These are phyloP conservation scores for Naegleria gruberi DNA, from an alignment of 208 protist genomes.

Conservation along the genomic window DNA sequence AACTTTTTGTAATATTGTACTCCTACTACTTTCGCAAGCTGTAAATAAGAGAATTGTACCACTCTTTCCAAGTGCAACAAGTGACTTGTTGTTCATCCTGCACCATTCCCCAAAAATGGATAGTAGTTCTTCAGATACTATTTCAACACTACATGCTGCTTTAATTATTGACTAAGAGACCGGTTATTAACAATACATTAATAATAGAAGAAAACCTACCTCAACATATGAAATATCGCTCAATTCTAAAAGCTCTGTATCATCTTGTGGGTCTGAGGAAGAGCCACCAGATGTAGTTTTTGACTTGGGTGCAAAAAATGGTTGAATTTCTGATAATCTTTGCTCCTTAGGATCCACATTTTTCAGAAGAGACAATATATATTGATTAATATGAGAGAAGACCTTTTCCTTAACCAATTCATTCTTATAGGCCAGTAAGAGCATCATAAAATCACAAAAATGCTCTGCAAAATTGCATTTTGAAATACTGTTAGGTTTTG, in stretches of 20 bases:
- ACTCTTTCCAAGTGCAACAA: neutral
- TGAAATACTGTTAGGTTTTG: neutral
- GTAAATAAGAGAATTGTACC: neutral
- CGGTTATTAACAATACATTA: neutral
- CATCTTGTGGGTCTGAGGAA: neutral
- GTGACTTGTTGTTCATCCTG: neutral
- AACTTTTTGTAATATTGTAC: neutral
- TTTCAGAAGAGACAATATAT: neutral
- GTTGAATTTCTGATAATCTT: neutral
- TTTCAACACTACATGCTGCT: neutral
- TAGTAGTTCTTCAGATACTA: neutral
- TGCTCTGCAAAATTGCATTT: neutral
- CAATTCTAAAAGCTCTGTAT: neutral
- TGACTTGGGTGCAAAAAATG: neutral
- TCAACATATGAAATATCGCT: neutral
- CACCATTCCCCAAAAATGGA: neutral
- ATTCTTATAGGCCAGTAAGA: neutral
- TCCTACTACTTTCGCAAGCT: neutral
- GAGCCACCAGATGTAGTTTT: neutral
- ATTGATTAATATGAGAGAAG: neutral
- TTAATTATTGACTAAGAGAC: neutral
- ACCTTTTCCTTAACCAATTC: neutral
- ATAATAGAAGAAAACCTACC: neutral
- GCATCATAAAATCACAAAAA: neutral
- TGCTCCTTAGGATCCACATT: neutral